phyloP scores from a whole-genome alignment of 1,284 basidiomycete genomes.

The Salmacisia buchloeana region DNA sequence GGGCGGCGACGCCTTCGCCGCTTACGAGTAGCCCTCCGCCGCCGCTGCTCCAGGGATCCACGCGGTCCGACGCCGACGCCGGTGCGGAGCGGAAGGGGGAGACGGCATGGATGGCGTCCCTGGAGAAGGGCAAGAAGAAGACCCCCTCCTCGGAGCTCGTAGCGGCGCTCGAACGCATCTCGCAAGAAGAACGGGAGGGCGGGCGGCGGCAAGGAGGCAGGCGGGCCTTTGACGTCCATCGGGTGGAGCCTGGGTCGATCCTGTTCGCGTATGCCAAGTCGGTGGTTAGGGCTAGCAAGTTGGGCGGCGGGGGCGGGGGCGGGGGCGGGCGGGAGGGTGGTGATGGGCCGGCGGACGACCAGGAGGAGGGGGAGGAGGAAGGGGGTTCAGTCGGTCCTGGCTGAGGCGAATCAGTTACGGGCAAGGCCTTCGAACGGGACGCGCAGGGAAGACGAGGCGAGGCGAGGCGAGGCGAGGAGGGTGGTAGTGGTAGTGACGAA shows the following conservation, averaged over 20 bases:
- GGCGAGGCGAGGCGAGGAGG: no score
- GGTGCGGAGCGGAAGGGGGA: background rate
- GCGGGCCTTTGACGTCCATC: constrained; percentile 19
- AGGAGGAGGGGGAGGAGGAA: no score
- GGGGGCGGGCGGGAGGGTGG: no score
- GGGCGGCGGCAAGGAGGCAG: background rate
- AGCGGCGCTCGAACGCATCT: constrained; percentile 15
- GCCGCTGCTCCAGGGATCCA: background rate
- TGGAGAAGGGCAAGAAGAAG: constrained; percentile 20
- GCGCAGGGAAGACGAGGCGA: no score
- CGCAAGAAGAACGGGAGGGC: constrained; percentile 9
- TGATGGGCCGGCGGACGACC: no score
- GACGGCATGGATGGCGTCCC: constrained; percentile 7
- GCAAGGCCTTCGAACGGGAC: no score
- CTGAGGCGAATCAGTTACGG: no score
- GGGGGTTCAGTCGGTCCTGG: no score
- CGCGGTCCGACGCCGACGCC: constrained; percentile 9
- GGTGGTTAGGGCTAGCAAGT: background rate
- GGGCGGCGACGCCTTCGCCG: constrained; percentile 9
- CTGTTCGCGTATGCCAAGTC: constrained; percentile 28
- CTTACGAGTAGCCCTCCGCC: background rate
- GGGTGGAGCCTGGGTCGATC: constrained; percentile 21
- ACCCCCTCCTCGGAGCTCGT: constrained; percentile 17
- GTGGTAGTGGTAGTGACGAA: no score
- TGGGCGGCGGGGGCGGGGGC: background rate